Base-by-base conservation (phyloP, 2,329 filamentous ascomycete genomes). In the Rachicladosporium sp. region DNA sequence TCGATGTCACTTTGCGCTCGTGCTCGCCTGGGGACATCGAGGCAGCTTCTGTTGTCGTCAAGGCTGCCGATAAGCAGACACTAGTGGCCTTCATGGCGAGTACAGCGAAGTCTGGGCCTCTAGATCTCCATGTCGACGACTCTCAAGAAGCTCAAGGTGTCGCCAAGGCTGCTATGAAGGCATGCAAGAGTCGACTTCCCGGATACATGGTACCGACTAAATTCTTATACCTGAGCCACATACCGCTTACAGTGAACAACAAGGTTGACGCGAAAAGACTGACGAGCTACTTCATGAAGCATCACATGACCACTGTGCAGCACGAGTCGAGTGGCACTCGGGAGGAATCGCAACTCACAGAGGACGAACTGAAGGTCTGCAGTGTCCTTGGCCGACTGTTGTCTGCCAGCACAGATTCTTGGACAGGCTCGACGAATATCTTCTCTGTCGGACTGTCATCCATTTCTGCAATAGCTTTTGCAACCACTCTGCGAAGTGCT, bases 161-260 rank as follows among this genome's bases (percentile, higher is more conserved):
- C n/a, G 43, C 45, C 3, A 42, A 38, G 4, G 49, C 46, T 4
- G 56, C 62, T 2, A 53, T 59, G 10, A 49, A 64, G 8, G 73
- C 76, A n/a, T 94, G 87, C 49, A 72, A 73, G 29, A 65, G 73
- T 2, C 75, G 68, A 13, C 69, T 95, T 3, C 83, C 88, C 0
- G 73, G 71, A 0, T 95, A 95, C 57, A 95, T 95, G 88, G 74
- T 95, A 2, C 89, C 88, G 1, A 88, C 85, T 0, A 84, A 91
- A 52, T 77, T 93, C 43, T 65, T 94, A 15, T 73, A 73, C 3
- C 62, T 94, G 6, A 71, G 77, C 0, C 69, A 65, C 6, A 77
- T 95, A 39, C 88, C 88, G 0, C 67, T 95, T 0, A 93, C 85
- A 1, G 67, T 82, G 5, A 95, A 94, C 58, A 94, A 94, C 60